Percentiles rank a stretch among this genome's conserved stretches.
phyloP scores from a whole-genome alignment of 2,329 filamentous ascomycete genomes.

The Nannizziopsis barbatae region DNA sequence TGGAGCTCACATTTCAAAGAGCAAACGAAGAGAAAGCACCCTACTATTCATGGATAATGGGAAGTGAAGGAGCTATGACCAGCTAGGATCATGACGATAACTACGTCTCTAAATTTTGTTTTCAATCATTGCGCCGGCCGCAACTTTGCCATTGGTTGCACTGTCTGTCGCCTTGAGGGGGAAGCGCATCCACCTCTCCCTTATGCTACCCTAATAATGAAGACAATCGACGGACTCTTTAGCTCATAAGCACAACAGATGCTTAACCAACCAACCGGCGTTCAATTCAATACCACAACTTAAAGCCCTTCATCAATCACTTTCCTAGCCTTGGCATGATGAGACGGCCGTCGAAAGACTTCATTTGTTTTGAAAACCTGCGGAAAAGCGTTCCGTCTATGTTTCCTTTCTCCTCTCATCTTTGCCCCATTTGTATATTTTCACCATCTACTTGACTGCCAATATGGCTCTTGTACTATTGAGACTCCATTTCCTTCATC shows the following conservation, averaged over 20 bases:
- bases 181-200: too few relatives aligned
- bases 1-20: conserved; percentile 26
- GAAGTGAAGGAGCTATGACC: conserved; percentile 16
- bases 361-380: not conserved
- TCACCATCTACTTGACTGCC: not conserved
- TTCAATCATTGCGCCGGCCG: not conserved
- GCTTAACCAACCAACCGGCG: too few relatives aligned
- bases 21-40: conserved; percentile 40
- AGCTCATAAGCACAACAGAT: too few relatives aligned
- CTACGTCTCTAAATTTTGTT: not conserved
- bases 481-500: not conserved
- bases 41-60: conserved; percentile 36
- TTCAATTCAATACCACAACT: too few relatives aligned
- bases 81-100: not conserved
- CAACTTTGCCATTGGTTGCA: not conserved
- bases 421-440: not conserved
- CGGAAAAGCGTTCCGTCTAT: not conserved
- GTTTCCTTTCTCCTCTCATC: not conserved
- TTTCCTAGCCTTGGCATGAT: too few relatives aligned
- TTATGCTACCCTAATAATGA: too few relatives aligned
- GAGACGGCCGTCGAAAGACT: too few relatives aligned
- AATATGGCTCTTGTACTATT: not conserved
- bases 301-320: too few relatives aligned
- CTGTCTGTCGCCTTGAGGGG: too few relatives aligned
- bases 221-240: too few relatives aligned